These are phyloP conservation scores for Agrostemma githago DNA, from an alignment of 148 eudicot genomes.

Conservation along the genomic window DNA sequence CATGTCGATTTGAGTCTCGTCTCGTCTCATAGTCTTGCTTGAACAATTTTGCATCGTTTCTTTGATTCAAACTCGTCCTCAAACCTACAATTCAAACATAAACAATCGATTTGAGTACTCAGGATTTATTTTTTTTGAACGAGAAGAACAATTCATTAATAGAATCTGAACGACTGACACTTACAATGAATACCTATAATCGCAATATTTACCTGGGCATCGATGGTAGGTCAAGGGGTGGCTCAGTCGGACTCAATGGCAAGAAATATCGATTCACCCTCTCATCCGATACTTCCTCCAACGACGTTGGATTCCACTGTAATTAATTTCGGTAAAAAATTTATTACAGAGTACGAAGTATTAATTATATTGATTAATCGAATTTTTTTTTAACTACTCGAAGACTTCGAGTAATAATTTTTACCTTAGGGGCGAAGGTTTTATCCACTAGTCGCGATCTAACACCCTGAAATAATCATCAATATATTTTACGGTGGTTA, in stretches of 20 bases:
- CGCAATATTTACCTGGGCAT: too few species aligned
- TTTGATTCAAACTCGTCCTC: background rate
- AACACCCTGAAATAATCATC: slow-evolving; percentile 16
- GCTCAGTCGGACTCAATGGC: slow-evolving; percentile 3
- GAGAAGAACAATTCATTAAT: too few species aligned
- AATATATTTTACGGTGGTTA: background rate
- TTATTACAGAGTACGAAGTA: background rate
- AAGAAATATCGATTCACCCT: slow-evolving; percentile 15
- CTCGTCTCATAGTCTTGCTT: slow-evolving; percentile 7
- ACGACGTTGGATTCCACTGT: slow-evolving; percentile 18
- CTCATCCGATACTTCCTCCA: slow-evolving; percentile 15
- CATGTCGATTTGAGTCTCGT: background rate
- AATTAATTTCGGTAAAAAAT: background rate
- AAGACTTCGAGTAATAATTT: background rate
- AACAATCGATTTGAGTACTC: too few species aligned
- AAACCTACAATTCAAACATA: background rate
- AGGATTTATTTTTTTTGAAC: too few species aligned
- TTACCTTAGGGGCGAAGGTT: slow-evolving; percentile 20
- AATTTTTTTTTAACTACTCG: too few species aligned
- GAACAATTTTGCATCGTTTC: background rate
- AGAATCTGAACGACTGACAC: too few species aligned
- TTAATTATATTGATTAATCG: too few species aligned
- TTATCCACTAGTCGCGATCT: slow-evolving; percentile 21
- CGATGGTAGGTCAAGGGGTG: slow-evolving; percentile 7
- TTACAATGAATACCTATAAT: too few species aligned